A percentile compares a stretch with the other conserved stretches of the same genome.
Conservation (phyloP, 2,329 filamentous ascomycete species). For the Thermothelomyces thermophilus region DNA sequence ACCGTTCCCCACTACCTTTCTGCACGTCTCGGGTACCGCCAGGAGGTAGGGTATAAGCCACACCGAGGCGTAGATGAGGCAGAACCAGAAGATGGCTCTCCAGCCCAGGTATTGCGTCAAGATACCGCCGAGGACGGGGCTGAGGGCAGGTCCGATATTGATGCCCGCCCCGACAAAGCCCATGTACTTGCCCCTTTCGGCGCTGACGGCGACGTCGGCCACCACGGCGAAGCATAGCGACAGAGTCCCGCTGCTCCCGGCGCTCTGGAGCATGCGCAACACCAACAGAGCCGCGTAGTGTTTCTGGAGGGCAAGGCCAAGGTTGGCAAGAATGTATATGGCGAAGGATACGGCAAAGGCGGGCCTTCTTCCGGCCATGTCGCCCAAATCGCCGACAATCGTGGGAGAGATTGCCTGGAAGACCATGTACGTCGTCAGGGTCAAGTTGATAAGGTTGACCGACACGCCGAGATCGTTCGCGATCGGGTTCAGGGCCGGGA, state of each 20-base stretch:
- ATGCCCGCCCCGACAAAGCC: slow-evolving; percentile 56
- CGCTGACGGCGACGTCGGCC: slow-evolving; percentile 61
- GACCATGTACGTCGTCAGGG: slow-evolving; percentile 56
- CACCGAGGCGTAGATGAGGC: slow-evolving; percentile 46
- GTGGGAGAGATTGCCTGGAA: slow-evolving; percentile 57
- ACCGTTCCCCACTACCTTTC: slow-evolving; percentile 57
- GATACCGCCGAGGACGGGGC: slow-evolving; percentile 58
- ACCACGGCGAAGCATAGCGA: slow-evolving; percentile 65
- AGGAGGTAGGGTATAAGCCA: slow-evolving; percentile 50
- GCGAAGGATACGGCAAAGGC: slow-evolving; percentile 52
- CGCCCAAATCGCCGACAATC: slow-evolving; percentile 55
- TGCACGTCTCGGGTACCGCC: slow-evolving; percentile 53
- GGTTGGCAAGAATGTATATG: slow-evolving; percentile 53
- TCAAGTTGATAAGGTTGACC: slow-evolving; percentile 40
- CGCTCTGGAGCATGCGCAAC: slow-evolving; percentile 56
- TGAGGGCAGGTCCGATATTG: slow-evolving; percentile 48
- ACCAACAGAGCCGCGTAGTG: slow-evolving; percentile 53
- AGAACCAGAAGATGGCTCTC: slow-evolving; percentile 65
- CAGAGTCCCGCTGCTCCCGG: slow-evolving; percentile 62
- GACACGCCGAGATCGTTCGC: slow-evolving; percentile 35
- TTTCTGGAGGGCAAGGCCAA: slow-evolving; percentile 52
- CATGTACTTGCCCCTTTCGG: slow-evolving; percentile 68
- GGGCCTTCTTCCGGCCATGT: slow-evolving; percentile 54
- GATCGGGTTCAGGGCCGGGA: slow-evolving; percentile 37
- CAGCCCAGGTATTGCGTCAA: slow-evolving; percentile 58